A percentile compares a stretch with the other conserved stretches of the same genome.
Conservation (phyloP, 768 basidiomycete genomes). For the Leccinum fibrillosum region DNA sequence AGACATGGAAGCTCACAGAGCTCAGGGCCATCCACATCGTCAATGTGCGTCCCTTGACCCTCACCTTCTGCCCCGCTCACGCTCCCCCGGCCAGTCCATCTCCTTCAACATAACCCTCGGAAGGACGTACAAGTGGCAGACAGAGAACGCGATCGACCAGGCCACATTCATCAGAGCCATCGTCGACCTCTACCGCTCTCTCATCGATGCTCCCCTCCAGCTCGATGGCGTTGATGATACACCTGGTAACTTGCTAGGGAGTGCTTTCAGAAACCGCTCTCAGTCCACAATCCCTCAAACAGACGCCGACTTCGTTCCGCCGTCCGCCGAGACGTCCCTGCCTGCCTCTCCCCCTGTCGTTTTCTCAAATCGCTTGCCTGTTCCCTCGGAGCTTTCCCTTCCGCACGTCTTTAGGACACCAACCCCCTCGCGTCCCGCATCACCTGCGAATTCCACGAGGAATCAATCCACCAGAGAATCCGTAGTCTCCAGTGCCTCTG, state of each 20-base stretch:
- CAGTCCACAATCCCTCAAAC: slow-evolving; percentile 10
- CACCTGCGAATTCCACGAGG: slow-evolving; percentile 34
- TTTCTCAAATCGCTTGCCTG: slow-evolving; percentile 5
- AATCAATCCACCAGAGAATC: slow-evolving; percentile 25
- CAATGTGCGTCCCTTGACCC: slow-evolving; percentile 48
- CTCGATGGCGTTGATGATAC: slow-evolving; percentile 54
- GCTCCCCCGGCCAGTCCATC: slow-evolving; percentile 41
- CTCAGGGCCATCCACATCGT: slow-evolving; percentile 75
- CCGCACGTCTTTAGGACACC: slow-evolving; percentile 26
- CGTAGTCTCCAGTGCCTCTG: slow-evolving; percentile 9
- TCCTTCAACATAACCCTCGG: slow-evolving; percentile 81
- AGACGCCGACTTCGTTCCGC: slow-evolving; percentile 13
- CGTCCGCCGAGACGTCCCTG: background rate
- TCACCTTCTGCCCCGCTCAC: slow-evolving; percentile 15
- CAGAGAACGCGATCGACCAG: slow-evolving; percentile 75
- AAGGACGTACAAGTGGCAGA: slow-evolving; percentile 89
- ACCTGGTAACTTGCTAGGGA: slow-evolving; percentile 30
- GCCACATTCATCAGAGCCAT: slow-evolving; percentile 63
- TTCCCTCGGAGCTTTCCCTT: slow-evolving; percentile 17
- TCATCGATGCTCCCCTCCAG: slow-evolving; percentile 48
- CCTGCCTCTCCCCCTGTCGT: slow-evolving; percentile 2
- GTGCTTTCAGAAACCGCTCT: background rate
- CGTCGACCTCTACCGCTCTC: slow-evolving; percentile 55
- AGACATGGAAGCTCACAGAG: slow-evolving; percentile 89
- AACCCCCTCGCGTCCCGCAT: slow-evolving; percentile 38